Base-by-base conservation (phyloP, 441 rosid species). In the Adansonia gregorii region DNA sequence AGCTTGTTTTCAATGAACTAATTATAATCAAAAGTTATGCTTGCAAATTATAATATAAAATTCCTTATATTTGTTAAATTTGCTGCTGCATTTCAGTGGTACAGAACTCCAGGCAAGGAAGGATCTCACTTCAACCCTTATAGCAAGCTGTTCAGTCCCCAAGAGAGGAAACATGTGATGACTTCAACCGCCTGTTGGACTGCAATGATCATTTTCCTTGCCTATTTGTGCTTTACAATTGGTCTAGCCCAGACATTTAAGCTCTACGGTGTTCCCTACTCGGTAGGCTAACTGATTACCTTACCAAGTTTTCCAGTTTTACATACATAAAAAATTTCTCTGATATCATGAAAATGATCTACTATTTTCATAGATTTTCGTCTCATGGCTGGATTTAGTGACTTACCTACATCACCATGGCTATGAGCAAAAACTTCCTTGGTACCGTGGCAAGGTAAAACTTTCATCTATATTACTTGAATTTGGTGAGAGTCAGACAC, bases 321-420 rank as follows among this genome's bases (percentile, higher is more conserved):
- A 24, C 10, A 17, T 35, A 9, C 27, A 11, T 39, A 46, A 8
- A 3, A 31, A 48, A 14, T 12, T 59, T 74, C 65, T 64, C 56
- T 64, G 8, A 48, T 58, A 67, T 4, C 39, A 35, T 35, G 39
- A 35, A 35, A 35, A 35, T 35, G 39, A 35, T 35, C 39, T 35
- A 35, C 0, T 2, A 31, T 63, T 56, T 52, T 43, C 67, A 48
- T 84, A 94, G 98, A 80, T 89, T 49, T 94, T 94, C 54, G 92
- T 95, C 1, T 82, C 84, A 82, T 93, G 98, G 98, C 81, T 95
- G 87, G 99, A 95, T 70, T 61, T 87, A 20, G 99, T 95, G 4
- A 95, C 98, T 51, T 95, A 95, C 80, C 82, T 95, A 83, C 97
- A 95, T 83, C 99, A 95, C 84, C 99, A 95, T 80, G 98, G 98